A percentile compares a stretch with the other conserved stretches of the same genome.
phyloP scores from a whole-genome alignment of 345 rosid species.

The Cardamine resedifolia region DNA sequence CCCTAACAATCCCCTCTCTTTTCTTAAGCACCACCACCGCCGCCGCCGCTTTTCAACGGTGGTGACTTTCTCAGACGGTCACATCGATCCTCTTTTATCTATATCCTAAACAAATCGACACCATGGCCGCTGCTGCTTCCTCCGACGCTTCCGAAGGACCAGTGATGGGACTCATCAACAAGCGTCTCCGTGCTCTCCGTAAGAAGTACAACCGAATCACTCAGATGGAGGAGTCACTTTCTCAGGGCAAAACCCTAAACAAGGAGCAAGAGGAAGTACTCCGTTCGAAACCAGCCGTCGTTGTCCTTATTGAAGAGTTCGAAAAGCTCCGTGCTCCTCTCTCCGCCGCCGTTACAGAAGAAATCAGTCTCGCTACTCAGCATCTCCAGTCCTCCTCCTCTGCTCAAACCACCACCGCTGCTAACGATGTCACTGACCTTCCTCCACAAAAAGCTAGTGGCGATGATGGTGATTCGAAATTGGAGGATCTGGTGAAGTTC shows the following conservation, averaged over 20 bases:
- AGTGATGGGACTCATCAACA: conserved; percentile 73
- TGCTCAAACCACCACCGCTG: conserved; percentile 24
- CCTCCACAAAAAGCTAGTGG: conserved; percentile 23
- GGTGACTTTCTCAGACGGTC: conserved; percentile 14
- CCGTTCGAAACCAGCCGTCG: conserved; percentile 71
- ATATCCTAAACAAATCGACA: neutral
- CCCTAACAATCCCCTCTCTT: conserved; percentile 27
- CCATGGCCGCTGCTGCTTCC: conserved; percentile 43
- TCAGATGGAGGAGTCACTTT: conserved; percentile 77
- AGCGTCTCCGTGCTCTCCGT: conserved; percentile 89
- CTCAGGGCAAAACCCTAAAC: conserved; percentile 79
- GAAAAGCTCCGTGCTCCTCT: conserved; percentile 82
- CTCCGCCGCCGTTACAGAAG: conserved; percentile 66
- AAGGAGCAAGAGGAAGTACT: conserved; percentile 87
- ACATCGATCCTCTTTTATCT: neutral
- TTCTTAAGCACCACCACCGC: conserved; percentile 1
- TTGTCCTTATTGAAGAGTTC: conserved; percentile 74
- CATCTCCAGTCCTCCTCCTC: conserved; percentile 6
- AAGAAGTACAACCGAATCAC: conserved; percentile 78
- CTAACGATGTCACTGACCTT: neutral
- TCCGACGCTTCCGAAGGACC: conserved; percentile 78
- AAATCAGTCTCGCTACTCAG: conserved; percentile 51
- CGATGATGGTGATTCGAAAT: neutral
- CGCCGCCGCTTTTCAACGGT: conserved; percentile 31
- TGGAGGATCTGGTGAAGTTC: conserved; percentile 74